Conservation (phyloP, 2,329 filamentous ascomycete species). For the Beauveria caledonica region DNA sequence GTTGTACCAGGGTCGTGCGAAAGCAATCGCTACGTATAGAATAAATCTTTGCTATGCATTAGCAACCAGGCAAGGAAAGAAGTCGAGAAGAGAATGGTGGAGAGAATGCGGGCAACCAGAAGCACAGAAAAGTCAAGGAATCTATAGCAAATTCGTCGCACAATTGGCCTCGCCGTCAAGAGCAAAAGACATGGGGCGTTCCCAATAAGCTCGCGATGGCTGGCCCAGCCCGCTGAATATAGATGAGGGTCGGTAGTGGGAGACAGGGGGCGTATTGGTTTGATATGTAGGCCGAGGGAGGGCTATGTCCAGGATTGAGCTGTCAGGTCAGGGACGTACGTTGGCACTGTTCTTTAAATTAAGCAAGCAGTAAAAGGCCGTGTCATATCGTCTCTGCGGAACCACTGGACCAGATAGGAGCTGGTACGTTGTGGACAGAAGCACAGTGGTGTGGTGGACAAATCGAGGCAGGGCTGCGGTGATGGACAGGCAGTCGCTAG, state of each 20-base stretch:
- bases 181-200: background rate
- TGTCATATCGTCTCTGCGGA: constrained; percentile 7
- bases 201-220: background rate
- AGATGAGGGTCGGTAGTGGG: constrained; percentile 5
- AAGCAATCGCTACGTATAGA: constrained; percentile 6
- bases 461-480: background rate
- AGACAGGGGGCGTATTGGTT: constrained; percentile 3
- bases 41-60: background rate
- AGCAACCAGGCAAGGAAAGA: constrained; percentile 2
- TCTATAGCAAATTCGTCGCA: background rate
- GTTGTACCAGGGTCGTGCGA: constrained; percentile 6
- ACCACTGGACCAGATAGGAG: constrained; percentile 1
- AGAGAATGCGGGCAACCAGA: background rate
- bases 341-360: background rate
- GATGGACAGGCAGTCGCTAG: background rate
- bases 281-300: background rate
- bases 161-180: background rate
- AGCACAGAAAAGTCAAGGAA: background rate
- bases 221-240: constrained; percentile 3
- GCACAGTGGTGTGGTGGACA: background rate
- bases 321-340: background rate
- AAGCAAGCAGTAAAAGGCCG: background rate
- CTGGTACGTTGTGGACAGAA: background rate
- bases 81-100: background rate
- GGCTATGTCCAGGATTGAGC: background rate